Conservation (phyloP, 2,329 filamentous ascomycete genomes). For the Thielaviopsis punctulata region DNA sequence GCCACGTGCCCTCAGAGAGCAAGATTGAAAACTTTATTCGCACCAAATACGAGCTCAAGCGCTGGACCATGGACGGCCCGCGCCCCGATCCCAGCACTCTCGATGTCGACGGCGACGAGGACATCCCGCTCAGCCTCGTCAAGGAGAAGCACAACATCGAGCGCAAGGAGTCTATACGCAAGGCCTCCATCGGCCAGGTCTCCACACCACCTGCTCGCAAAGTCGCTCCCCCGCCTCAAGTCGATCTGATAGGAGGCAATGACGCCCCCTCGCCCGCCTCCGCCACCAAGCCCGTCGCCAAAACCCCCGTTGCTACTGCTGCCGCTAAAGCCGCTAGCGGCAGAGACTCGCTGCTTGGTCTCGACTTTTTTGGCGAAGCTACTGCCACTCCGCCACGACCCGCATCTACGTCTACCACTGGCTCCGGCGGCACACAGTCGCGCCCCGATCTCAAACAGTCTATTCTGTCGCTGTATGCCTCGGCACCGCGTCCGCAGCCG, state of each 20-base stretch:
- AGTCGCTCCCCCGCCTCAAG: constrained; percentile 21
- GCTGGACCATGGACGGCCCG: constrained; percentile 97
- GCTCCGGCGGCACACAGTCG: constrained; percentile 46
- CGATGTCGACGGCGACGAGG: constrained; percentile 63
- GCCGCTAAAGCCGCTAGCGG: constrained; percentile 52
- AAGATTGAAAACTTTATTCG: constrained; percentile 99
- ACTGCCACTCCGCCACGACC: constrained; percentile 48
- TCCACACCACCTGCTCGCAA: constrained; percentile 18
- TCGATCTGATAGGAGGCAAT: constrained; percentile 76
- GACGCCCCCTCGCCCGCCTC: constrained; percentile 46
- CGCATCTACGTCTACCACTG: constrained; percentile 58
- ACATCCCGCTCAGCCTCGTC: constrained; percentile 47
- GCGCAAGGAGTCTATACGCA: constrained; percentile 40
- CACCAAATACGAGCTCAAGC: constrained; percentile 96
- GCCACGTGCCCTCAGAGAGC: constrained; percentile 83
- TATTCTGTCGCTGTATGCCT: constrained; percentile 86
- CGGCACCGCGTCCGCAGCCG: constrained; percentile 53
- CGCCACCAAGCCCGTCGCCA: constrained; percentile 25
- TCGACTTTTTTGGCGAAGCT: constrained; percentile 77
- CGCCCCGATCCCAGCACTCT: constrained; percentile 85
- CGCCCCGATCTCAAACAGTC: constrained; percentile 92
- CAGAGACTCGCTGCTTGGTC: constrained; percentile 75
- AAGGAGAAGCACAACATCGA: constrained; percentile 50
- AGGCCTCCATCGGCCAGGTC: constrained; percentile 36
- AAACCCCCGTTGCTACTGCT: constrained; percentile 25